Conservation (phyloP, 208 protist genomes). For the Leishmania arabica region DNA sequence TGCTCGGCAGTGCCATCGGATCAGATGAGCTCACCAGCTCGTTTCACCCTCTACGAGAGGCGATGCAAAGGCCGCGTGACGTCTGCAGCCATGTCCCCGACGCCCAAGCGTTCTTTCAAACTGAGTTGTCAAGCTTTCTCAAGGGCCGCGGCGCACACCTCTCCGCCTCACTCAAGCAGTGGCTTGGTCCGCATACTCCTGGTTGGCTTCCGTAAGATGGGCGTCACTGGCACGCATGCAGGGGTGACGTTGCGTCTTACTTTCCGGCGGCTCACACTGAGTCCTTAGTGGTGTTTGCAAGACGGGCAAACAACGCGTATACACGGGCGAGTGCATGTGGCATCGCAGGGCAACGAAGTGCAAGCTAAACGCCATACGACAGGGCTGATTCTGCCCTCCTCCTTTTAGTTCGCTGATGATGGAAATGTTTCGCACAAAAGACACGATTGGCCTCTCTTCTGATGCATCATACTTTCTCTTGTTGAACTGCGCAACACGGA, state of each 20-base stretch:
- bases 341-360: background rate
- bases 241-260: background rate
- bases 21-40: conserved; percentile 47
- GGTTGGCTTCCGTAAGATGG: conserved; percentile 47
- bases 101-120: conserved; percentile 64
- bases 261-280: background rate
- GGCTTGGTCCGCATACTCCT: conserved; percentile 49
- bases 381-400: background rate
- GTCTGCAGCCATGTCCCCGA: conserved; percentile 68
- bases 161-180: conserved; percentile 35
- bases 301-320: background rate
- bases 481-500: background rate
- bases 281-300: too few species aligned
- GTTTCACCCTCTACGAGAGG: conserved; percentile 78
- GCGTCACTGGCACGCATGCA: background rate
- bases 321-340: background rate
- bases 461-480: background rate
- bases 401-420: background rate
- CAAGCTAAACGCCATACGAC: background rate
- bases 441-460: background rate
- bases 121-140: conserved; percentile 58
- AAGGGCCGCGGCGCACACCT: conserved; percentile 42
- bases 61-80: conserved; percentile 65
- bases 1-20: conserved; percentile 22
- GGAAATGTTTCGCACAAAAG: background rate